Evolutionary conservation across 2,329 filamentous ascomycete genomes (phyloP).

Genomic region (Fusarium sp.): DNA sequence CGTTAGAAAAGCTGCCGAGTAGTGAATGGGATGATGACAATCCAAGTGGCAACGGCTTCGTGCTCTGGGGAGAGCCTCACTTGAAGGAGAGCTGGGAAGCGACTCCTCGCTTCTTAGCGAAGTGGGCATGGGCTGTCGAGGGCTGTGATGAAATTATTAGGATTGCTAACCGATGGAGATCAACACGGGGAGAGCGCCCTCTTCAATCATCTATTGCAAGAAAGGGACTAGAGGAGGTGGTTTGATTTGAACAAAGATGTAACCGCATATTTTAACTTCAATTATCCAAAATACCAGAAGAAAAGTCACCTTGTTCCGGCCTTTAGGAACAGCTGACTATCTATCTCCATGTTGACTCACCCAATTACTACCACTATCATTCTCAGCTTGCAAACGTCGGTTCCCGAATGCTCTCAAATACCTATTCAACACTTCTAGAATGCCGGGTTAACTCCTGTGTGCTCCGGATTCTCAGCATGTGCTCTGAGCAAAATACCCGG

Average conservation of each 20-base stretch:
- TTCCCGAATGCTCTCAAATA: too few species aligned
- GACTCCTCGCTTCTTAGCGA: slow-evolving; percentile 8
- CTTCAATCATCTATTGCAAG: not conserved
- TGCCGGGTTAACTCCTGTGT: slow-evolving; percentile 49
- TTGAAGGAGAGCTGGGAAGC: slow-evolving; percentile 29
- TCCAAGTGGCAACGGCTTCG: slow-evolving; percentile 1
- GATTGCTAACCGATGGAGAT: slow-evolving; percentile 21
- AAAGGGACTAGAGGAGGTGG: too few species aligned
- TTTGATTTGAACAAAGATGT: too few species aligned
- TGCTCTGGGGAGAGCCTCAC: slow-evolving; percentile 33
- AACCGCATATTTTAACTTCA: too few species aligned
- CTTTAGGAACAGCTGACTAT: too few species aligned
- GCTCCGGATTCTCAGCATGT: slow-evolving; percentile 49
- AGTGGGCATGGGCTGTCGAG: slow-evolving; percentile 24
- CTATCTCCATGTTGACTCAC: too few species aligned
- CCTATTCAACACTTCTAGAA: slow-evolving; percentile 33
- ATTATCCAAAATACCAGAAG: too few species aligned
- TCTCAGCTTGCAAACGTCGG: too few species aligned
- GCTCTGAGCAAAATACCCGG: slow-evolving; percentile 52
- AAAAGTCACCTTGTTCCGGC: too few species aligned
- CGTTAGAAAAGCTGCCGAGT: too few species aligned
- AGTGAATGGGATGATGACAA: not conserved
- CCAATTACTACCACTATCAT: too few species aligned
- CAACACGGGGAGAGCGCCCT: slow-evolving; percentile 14
- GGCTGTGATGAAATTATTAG: slow-evolving; percentile 19